These are phyloP conservation scores for Yarrowia sp. DNA, from an alignment of 805 yeast genomes.

Conservation along the genomic window DNA sequence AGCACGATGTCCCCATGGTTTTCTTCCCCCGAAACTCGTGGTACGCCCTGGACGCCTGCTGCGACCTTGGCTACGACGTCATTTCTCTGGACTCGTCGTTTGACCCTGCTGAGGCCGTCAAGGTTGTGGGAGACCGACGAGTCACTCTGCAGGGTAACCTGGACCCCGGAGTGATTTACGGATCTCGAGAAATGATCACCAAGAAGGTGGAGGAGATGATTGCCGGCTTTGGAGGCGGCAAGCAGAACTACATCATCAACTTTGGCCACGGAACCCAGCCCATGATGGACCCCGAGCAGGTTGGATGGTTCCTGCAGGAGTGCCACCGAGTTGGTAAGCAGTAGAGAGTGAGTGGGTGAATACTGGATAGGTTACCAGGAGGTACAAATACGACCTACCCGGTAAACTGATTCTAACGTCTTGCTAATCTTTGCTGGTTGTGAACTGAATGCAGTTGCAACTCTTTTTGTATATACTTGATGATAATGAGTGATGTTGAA, in stretches of 20 bases:
- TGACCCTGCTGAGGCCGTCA: conserved; percentile 80
- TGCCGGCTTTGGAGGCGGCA: conserved; percentile 88
- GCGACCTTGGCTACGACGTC: conserved; percentile 74
- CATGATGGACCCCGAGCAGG: conserved; percentile 89
- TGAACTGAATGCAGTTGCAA: neutral
- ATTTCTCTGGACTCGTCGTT: conserved; percentile 94
- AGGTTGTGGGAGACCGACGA: conserved; percentile 61
- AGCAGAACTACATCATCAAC: conserved; percentile 84
- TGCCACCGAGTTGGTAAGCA: conserved; percentile 69
- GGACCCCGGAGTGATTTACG: conserved; percentile 94
- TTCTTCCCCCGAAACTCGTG: conserved; percentile 95
- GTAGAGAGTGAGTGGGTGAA: too few relatives aligned
- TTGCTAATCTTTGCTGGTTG: neutral
- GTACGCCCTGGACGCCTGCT: conserved; percentile 86
- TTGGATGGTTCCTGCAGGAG: conserved; percentile 79
- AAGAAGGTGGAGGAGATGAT: conserved; percentile 85
- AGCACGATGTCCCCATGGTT: conserved; percentile 64
- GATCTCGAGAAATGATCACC: conserved; percentile 75
- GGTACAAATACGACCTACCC: too few relatives aligned
- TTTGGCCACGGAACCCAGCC: conserved; percentile 99
- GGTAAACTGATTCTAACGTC: too few relatives aligned
- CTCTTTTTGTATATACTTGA: conserved; percentile 10
- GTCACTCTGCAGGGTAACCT: conserved; percentile 89
- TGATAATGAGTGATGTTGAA: conserved; percentile 19
- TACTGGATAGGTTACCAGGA: too few relatives aligned